phyloP scores from a whole-genome alignment of 345 rosid genomes.

The Lepidium sativum region DNA sequence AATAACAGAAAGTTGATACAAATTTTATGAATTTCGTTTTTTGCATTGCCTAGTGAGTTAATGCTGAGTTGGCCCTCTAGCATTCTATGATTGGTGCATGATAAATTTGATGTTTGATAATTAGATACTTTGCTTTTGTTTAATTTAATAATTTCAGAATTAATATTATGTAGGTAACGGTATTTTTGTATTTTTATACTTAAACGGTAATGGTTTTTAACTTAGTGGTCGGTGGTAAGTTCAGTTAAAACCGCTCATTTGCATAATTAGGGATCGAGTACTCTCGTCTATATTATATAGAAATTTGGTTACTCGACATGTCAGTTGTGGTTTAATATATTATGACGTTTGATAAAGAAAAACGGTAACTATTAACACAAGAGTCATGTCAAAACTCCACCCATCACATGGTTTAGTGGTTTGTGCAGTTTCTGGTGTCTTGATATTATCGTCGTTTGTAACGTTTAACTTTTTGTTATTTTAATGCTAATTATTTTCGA shows the following conservation, averaged over 20 bases:
- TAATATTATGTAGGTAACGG: not conserved
- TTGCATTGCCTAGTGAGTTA: no score
- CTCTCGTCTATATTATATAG: no score
- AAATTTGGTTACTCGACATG: no score
- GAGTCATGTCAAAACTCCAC: constrained; percentile 14
- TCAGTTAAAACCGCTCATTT: no score
- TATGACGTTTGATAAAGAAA: no score
- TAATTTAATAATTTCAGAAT: not conserved
- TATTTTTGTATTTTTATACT: not conserved
- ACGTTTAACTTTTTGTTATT: no score
- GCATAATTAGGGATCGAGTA: no score
- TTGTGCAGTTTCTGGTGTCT: constrained; percentile 15
- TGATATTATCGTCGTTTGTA: constrained; percentile 11
- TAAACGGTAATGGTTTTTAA: constrained; percentile 24
- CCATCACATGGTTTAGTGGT: constrained; percentile 19
- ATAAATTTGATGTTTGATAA: constrained; percentile 11
- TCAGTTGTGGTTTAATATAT: no score
- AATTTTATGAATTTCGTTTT: no score
- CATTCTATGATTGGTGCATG: constrained; percentile 12
- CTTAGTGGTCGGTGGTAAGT: no score
- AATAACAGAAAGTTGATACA: no score
- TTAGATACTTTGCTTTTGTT: not conserved
- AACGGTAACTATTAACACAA: constrained; percentile 20
- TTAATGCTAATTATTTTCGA: no score
- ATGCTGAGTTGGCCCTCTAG: constrained; percentile 14